Evolutionary conservation across 176 grass and related monocot species (phyloP).

Genomic region (Eremochloa ophiuroides): DNA sequence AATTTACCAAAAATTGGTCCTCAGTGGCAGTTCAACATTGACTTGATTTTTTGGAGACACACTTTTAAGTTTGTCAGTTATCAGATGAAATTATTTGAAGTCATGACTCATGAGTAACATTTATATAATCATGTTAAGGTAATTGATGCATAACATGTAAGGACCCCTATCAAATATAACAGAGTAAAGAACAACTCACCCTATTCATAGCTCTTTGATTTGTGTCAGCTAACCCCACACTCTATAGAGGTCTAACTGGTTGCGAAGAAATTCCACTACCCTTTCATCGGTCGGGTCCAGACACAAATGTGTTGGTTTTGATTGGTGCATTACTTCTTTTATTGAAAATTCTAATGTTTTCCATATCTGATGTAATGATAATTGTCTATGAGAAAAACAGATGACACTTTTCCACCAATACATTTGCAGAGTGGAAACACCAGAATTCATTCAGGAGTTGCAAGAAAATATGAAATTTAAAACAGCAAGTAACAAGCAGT

Average conservation of each 20-base stretch:
- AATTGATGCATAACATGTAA: not conserved
- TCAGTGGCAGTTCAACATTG: not conserved
- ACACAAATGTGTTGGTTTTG: too few relatives aligned
- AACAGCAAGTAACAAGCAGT: slow-evolving; percentile 13
- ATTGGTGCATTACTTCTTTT: not conserved
- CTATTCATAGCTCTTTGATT: too few relatives aligned
- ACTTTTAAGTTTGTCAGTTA: not conserved
- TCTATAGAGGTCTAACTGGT: too few relatives aligned
- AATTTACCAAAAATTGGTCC: not conserved
- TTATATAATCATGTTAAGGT: not conserved
- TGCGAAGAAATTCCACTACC: too few relatives aligned
- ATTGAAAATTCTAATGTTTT: not conserved
- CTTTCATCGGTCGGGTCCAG: too few relatives aligned
- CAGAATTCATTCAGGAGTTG: not conserved
- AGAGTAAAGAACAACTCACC: not conserved
- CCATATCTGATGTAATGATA: not conserved
- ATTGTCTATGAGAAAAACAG: not conserved
- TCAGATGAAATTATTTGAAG: not conserved
- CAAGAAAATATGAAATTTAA: not conserved
- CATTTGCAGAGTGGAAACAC: not conserved
- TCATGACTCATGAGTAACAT: not conserved
- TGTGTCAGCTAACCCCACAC: too few relatives aligned
- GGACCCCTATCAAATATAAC: not conserved
- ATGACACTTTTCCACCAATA: not conserved
- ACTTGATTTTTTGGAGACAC: not conserved